These are phyloP conservation scores for Myriosclerotinia scirpicola DNA, from an alignment of 2,329 filamentous ascomycete genomes.

Conservation along the genomic window DNA sequence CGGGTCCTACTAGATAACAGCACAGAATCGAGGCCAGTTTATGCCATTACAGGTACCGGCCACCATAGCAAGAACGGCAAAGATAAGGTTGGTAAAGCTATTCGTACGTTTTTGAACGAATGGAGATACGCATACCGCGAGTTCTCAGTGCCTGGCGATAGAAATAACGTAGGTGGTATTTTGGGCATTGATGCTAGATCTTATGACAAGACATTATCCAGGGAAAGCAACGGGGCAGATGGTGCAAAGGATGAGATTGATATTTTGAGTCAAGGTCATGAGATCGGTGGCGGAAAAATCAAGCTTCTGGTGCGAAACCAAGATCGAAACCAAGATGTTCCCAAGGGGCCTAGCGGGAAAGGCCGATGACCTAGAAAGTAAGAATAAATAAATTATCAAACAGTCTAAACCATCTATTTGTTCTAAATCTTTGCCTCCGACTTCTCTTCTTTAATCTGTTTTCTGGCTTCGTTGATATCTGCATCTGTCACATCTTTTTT, in stretches of 20 bases:
- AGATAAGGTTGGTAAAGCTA: slow-evolving; percentile 94
- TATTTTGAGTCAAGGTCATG: slow-evolving; percentile 63
- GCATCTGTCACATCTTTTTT: slow-evolving; percentile 52
- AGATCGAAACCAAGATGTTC: slow-evolving; percentile 28
- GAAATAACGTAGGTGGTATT: slow-evolving; percentile 76
- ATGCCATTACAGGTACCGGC: slow-evolving; percentile 94
- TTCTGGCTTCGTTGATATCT: slow-evolving; percentile 45
- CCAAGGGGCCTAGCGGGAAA: slow-evolving; percentile 38
- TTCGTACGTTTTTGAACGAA: slow-evolving; percentile 87
- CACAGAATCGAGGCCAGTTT: slow-evolving; percentile 72
- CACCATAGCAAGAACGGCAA: slow-evolving; percentile 99
- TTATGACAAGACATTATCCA: slow-evolving; percentile 61
- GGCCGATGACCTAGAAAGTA: slow-evolving; percentile 33
- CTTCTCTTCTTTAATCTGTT: slow-evolving; percentile 12
- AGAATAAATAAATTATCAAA: slow-evolving; percentile 38
- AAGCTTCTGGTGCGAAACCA: slow-evolving; percentile 59
- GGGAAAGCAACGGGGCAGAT: slow-evolving; percentile 44
- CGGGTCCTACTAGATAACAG: slow-evolving; percentile 82
- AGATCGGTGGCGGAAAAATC: slow-evolving; percentile 64
- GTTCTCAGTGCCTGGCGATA: slow-evolving; percentile 93
- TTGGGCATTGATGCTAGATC: slow-evolving; percentile 66
- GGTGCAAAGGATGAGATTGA: slow-evolving; percentile 48
- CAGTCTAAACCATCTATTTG: background rate
- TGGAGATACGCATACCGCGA: slow-evolving; percentile 96
- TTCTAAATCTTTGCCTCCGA: slow-evolving; percentile 25